Conservation (phyloP, 352 stramenopile genomes). For the Chloridella minuta region DNA sequence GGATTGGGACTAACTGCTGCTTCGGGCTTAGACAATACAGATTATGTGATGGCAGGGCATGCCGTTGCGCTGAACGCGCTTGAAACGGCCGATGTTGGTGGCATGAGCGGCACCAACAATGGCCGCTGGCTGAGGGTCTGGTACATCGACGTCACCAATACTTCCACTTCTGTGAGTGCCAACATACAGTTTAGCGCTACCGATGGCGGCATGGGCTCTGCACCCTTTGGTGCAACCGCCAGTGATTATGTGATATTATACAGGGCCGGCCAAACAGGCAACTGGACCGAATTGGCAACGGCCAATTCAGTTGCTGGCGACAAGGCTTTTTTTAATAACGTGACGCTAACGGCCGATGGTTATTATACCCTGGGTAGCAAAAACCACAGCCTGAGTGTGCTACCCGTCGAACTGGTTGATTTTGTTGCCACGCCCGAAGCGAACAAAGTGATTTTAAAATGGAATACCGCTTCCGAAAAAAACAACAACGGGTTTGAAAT, state of each 20-base stretch:
- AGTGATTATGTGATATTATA: background rate
- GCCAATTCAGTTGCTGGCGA: background rate
- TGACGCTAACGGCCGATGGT: background rate
- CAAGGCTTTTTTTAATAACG: background rate
- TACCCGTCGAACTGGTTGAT: background rate
- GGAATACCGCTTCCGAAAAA: background rate
- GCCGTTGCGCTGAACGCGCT: background rate
- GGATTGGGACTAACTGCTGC: background rate
- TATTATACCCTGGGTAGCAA: background rate
- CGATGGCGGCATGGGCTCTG: background rate
- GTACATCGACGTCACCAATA: background rate
- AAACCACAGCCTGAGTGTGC: background rate
- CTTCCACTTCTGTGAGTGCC: background rate
- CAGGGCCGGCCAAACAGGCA: background rate
- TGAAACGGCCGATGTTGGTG: background rate
- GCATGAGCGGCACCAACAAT: background rate
- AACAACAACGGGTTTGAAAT: background rate
- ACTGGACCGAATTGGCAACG: background rate
- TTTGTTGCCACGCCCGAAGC: background rate
- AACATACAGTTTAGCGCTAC: background rate
- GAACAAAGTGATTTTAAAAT: background rate
- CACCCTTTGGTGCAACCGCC: background rate
- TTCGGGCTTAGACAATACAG: background rate
- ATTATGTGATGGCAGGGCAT: background rate
- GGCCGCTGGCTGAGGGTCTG: background rate